These are phyloP conservation scores for Theileria orientalis DNA, from an alignment of 169 alveolate genomes.

Conservation along the genomic window DNA sequence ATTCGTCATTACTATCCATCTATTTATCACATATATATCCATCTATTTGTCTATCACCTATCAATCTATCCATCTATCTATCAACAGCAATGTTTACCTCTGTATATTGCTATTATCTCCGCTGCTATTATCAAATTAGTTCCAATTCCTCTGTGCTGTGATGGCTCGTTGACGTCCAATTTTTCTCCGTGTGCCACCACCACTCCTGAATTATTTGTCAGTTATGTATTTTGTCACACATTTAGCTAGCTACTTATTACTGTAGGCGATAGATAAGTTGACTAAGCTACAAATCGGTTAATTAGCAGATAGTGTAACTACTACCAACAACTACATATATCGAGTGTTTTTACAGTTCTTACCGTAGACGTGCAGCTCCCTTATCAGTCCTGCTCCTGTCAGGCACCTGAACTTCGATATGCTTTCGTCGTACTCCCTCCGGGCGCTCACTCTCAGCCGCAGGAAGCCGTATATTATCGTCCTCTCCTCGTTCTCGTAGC, in stretches of 20 bases:
- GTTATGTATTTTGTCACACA: slow-evolving; percentile 1
- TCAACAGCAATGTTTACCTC: slow-evolving; percentile 15
- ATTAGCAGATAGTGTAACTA: too few relatives aligned
- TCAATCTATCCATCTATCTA: neutral
- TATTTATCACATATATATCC: slow-evolving; percentile 46
- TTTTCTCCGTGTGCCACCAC: slow-evolving; percentile 44
- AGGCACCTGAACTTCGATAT: slow-evolving; percentile 66
- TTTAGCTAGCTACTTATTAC: slow-evolving; percentile 35
- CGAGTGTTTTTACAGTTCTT: neutral
- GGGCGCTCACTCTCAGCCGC: slow-evolving; percentile 81
- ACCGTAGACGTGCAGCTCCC: slow-evolving; percentile 92
- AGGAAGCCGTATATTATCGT: slow-evolving; percentile 81
- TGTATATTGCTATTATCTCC: slow-evolving; percentile 68
- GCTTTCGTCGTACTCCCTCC: slow-evolving; percentile 43
- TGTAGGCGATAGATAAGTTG: slow-evolving; percentile 20
- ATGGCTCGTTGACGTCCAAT: slow-evolving; percentile 8
- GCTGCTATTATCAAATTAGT: slow-evolving; percentile 69
- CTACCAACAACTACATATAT: slow-evolving; percentile 47
- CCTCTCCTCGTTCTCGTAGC: slow-evolving; percentile 70
- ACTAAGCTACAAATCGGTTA: too few relatives aligned
- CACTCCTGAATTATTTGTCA: neutral
- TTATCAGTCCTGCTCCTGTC: slow-evolving; percentile 82
- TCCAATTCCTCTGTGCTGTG: slow-evolving; percentile 72
- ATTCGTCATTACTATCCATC: slow-evolving; percentile 44
- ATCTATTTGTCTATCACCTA: neutral